Evolutionary conservation across 129 eudicot species (phyloP), one percentile per base, ranked within the genome.

Genomic region (Erigeron canadensis): DNA sequence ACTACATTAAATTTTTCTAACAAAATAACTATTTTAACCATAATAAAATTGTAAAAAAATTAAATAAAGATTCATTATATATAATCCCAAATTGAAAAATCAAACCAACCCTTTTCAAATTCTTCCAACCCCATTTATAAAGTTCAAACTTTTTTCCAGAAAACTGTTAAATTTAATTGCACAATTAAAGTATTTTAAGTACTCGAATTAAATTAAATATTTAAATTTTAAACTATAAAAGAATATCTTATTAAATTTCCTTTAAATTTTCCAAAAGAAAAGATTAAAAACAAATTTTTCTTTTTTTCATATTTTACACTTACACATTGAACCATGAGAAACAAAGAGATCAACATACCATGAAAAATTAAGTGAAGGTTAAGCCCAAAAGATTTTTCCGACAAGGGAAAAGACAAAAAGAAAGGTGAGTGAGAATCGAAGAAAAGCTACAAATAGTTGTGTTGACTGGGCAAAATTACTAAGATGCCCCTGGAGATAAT

Each of bases 321-420:
- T n/a, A 37, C 62, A 12, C 61, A 61, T n/a, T 58, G 63, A 2
- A 74, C 0, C 2, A 21, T 4, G 44, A 11, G 23, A 39, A 37
- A 38, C 3, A 34, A 15, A 50, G 7, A 54, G 51, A 77, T 63
- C 8, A 70, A 63, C 81, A 63, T 70, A 77, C 81, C 18, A 64
- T 23, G 34, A 23, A 23, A 23, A 23, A 77, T 61, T 50, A 38
- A 53, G 63, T 28, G 77, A 63, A 60, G 13, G 71, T 41, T 0
- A 28, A 63, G 57, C 8, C 38, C 41, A 47, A 42, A 46, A 50
- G 50, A 47, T 38, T 23, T 23, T 23, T 23, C 34, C 34, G 34
- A 23, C 1, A 2, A 2, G 34, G 2, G 2, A 23, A 23, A 2
- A 23, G 1, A 23, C 1, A 23, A 23, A 23, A 2, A 23, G 2